A percentile compares a stretch with the other conserved stretches of the same genome.
phyloP scores from a whole-genome alignment of 2,329 filamentous ascomycete species.

The Cladosporium sp. region DNA sequence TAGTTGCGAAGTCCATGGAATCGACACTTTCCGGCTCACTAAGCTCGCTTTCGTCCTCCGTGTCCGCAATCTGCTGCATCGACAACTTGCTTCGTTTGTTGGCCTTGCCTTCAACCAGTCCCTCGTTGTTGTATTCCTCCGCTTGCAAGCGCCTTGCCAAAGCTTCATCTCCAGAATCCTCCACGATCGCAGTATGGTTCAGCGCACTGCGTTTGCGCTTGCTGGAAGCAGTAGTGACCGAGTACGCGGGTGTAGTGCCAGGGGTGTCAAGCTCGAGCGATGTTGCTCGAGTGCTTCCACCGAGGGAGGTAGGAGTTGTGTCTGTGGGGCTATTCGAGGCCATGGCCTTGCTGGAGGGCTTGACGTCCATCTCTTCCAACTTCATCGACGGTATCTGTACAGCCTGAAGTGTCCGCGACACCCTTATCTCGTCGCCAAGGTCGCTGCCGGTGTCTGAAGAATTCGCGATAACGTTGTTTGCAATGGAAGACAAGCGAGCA shows the following conservation, averaged over 20 bases:
- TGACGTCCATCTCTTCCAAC: not conserved
- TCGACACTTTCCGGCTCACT: slow-evolving; percentile 26
- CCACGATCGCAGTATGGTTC: slow-evolving; percentile 18
- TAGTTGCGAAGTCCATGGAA: slow-evolving; percentile 16
- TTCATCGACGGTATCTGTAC: slow-evolving; percentile 5
- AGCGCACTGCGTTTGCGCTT: slow-evolving; percentile 32
- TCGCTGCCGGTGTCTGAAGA: slow-evolving; percentile 5
- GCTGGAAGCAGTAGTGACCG: slow-evolving; percentile 27
- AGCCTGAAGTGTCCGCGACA: slow-evolving; percentile 5
- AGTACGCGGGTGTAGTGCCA: slow-evolving; percentile 54
- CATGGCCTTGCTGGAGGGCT: slow-evolving; percentile 1
- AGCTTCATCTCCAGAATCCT: slow-evolving; percentile 28
- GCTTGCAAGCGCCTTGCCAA: slow-evolving; percentile 31
- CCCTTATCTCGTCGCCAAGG: slow-evolving; percentile 16
- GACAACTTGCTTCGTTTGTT: slow-evolving; percentile 26
- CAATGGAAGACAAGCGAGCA: slow-evolving; percentile 1
- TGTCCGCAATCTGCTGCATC: slow-evolving; percentile 22
- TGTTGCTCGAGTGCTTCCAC: slow-evolving; percentile 33
- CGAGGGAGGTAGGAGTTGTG: slow-evolving; percentile 15
- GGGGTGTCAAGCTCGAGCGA: slow-evolving; percentile 56
- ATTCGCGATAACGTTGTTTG: slow-evolving; percentile 3
- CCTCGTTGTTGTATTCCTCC: slow-evolving; percentile 29
- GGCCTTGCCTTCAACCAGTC: slow-evolving; percentile 13
- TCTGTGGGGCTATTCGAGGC: slow-evolving; percentile 19
- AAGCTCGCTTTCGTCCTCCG: slow-evolving; percentile 28